Base-by-base conservation (phyloP, 805 yeast genomes). In the Millerozyma miso region DNA sequence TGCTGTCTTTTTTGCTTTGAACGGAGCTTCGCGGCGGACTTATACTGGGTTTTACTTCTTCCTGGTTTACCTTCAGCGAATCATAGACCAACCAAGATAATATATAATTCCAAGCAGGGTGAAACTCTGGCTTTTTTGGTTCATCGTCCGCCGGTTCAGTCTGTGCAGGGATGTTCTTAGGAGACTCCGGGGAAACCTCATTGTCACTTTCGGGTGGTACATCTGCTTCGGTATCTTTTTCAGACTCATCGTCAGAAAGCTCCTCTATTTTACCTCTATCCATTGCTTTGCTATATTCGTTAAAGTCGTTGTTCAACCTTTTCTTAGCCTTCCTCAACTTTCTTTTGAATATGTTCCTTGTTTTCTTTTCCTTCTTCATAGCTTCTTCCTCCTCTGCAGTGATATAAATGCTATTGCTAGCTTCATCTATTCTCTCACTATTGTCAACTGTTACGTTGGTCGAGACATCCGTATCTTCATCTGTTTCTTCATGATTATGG, bases 61-160 rank as follows among this genome's bases (percentile, higher is more conserved):
- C 20, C 26, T 26, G 23, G 10, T 10, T 14, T 17, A 13, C 16
- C 23, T 12, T 19, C 17, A 13, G n/a, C 33, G 15, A 8, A 3
- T 62, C 57, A 46, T 67, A 67, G 3, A 58, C 65, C 2, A 69
- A 42, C 67, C 69, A 66, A 7, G 71, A 63, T 17, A 69, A 53
- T 14, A 67, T 23, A 43, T 61, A 63, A 39, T 59, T 61, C 74
- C 74, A 69, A 8, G 55, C 42, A 3, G 73, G 73, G 41, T 60
- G 60, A 41, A 66, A 67, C 13, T 63, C 47, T 4, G 29, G n/a
- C 20, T 20, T 34, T n/a, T 31, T 29, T 5, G 26, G 17, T 16
- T 10, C 34, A 23, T 23, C 29, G 6, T 6, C 29, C 6, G 10
- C 10, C 29, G 29, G 29, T 6, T 23, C 29, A 23, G 29, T 7